These are phyloP conservation scores for Paraphaeosphaeria minitans DNA, from an alignment of 2,329 filamentous ascomycete genomes.

Conservation along the genomic window DNA sequence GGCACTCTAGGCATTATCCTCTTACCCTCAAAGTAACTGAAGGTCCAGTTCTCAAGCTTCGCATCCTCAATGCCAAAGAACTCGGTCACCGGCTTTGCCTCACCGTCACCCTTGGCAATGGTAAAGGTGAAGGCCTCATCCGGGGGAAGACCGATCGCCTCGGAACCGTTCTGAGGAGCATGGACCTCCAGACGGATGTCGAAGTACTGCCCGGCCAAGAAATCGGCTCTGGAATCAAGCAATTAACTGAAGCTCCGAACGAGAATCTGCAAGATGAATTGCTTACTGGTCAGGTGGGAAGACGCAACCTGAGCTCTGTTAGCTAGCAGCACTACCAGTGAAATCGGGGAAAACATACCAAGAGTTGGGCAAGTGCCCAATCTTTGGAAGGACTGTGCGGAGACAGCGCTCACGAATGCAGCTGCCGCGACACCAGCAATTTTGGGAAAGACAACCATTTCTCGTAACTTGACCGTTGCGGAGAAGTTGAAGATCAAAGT, in stretches of 20 bases:
- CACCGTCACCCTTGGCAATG: slow-evolving; percentile 66
- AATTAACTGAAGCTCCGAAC: slow-evolving; percentile 9
- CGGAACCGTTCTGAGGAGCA: slow-evolving; percentile 79
- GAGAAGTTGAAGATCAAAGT: background rate
- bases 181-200: slow-evolving; percentile 84
- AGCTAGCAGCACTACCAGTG: slow-evolving; percentile 11
- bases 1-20: background rate
- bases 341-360: slow-evolving; percentile 42
- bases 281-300: slow-evolving; percentile 63
- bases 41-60: slow-evolving; percentile 78
- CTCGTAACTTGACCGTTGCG: slow-evolving; percentile 20
- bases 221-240: slow-evolving; percentile 64
- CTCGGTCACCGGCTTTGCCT: slow-evolving; percentile 62
- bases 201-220: slow-evolving; percentile 82
- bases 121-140: slow-evolving; percentile 78
- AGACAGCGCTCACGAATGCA: slow-evolving; percentile 34
- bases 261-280: slow-evolving; percentile 9
- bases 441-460: slow-evolving; percentile 37
- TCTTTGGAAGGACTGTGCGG: slow-evolving; percentile 61
- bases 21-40: slow-evolving; percentile 78
- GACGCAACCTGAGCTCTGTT: slow-evolving; percentile 50
- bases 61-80: slow-evolving; percentile 76
- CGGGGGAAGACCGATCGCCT: slow-evolving; percentile 72
- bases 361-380: slow-evolving; percentile 61
- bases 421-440: slow-evolving; percentile 35